These are phyloP conservation scores for Aureobasidium sp. DNA, from an alignment of 2,329 filamentous ascomycete genomes.

Conservation along the genomic window DNA sequence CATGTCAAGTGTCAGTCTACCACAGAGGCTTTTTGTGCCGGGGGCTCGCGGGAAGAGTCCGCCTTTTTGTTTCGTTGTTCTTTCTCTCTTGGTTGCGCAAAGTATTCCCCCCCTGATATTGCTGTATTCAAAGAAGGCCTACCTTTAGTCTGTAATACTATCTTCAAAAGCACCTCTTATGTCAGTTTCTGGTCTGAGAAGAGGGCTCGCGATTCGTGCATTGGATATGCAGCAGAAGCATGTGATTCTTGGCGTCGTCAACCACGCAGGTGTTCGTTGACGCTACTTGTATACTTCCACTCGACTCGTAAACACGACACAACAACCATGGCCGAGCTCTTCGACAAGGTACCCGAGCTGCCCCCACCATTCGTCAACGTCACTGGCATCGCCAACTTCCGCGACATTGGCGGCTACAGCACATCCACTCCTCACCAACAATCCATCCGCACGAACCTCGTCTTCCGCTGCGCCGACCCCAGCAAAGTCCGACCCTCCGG, in stretches of 20 bases:
- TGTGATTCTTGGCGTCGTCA: constrained; percentile 10
- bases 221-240: not conserved
- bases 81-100: constrained; percentile 6
- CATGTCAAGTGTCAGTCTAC: constrained; percentile 4
- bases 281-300: not conserved
- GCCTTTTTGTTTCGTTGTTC: constrained; percentile 13
- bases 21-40: not conserved
- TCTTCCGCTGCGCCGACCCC: constrained; percentile 66
- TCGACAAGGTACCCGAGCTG: constrained; percentile 14
- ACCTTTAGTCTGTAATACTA: constrained; percentile 16
- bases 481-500: constrained; percentile 50
- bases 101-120: constrained; percentile 16
- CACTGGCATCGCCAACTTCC: constrained; percentile 59
- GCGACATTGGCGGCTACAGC: constrained; percentile 57
- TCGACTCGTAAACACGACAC: not conserved
- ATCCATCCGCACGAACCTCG: constrained; percentile 45
- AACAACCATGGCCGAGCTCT: constrained; percentile 5
- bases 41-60: constrained; percentile 4
- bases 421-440: constrained; percentile 30
- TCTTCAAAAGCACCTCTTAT: not conserved
- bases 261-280: not conserved
- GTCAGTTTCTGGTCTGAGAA: not conserved
- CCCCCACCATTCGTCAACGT: constrained; percentile 36
- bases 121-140: constrained; percentile 15
- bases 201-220: not conserved